A percentile compares a stretch with the other conserved stretches of the same genome.
These are phyloP conservation scores for Colletotrichum sp. DNA, from an alignment of 2,329 filamentous ascomycete genomes.

Conservation along the genomic window DNA sequence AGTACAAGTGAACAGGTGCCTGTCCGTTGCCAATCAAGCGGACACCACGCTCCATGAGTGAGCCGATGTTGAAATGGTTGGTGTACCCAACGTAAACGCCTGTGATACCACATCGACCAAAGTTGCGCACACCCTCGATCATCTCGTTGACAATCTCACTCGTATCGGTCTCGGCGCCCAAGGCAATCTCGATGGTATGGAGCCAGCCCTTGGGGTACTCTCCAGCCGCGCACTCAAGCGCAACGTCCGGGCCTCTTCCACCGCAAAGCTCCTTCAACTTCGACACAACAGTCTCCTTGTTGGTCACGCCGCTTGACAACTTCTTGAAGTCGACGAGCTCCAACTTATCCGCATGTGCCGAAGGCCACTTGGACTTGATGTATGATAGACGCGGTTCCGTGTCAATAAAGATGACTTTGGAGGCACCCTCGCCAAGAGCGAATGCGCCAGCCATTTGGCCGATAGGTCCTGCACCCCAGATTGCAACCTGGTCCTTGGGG, in stretches of 20 bases:
- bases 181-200: conserved; percentile 61
- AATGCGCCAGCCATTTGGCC: conserved; percentile 86
- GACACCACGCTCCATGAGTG: conserved; percentile 86
- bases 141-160: conserved; percentile 83
- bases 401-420: conserved; percentile 80
- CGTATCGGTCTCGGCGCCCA: conserved; percentile 83
- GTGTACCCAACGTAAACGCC: conserved; percentile 72
- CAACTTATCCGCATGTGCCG: conserved; percentile 55
- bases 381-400: conserved; percentile 73
- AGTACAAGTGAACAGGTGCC: conserved; percentile 82
- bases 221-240: conserved; percentile 69
- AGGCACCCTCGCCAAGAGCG: conserved; percentile 75
- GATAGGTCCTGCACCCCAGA: conserved; percentile 87
- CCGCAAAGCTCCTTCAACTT: conserved; percentile 76
- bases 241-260: conserved; percentile 76
- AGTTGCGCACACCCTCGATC: conserved; percentile 75
- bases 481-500: conserved; percentile 76
- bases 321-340: conserved; percentile 73
- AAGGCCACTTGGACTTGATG: conserved; percentile 66
- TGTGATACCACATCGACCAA: conserved; percentile 77
- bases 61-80: conserved; percentile 84
- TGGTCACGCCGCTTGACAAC: conserved; percentile 62
- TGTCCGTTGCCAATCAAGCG: conserved; percentile 74
- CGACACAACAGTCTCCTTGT: conserved; percentile 68
- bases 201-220: conserved; percentile 68